Evolutionary conservation across 129 eudicot genomes (phyloP), one percentile per base, ranked within the genome.

Genomic region (Centaurea solstitialis): DNA sequence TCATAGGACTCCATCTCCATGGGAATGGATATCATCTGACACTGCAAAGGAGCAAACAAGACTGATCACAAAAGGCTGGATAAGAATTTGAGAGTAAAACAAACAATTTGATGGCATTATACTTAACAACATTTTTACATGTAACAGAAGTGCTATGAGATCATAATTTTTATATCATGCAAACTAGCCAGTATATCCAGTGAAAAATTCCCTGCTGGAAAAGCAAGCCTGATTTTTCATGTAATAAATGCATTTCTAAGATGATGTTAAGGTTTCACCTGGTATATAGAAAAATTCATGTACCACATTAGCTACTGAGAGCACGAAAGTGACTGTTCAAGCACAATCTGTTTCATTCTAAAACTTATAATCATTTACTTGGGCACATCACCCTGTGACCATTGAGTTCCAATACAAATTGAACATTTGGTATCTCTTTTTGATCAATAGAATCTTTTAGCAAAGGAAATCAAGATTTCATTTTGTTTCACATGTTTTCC

Each of bases 41-140:
- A 47, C 85, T 85, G 86, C 85, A 68, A 18, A 53, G 67, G 65
- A 33, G 75, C 23, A 53, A 53, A 80, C 45, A 76, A 72, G 37
- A 12, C 22, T 38, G 26, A 26, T 75, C 78, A 50, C 43, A 24
- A 18, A 22, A 18, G 22, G 68, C 26, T 64, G 68, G 68, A 62
- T 62, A 62, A 21, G 68, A 62, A 3, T 22, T n/a, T 53, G 64
- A 57, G 22, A 57, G 65, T 5, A 53, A 4, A 57, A 57, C 23
- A 4, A 57, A 57, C 23, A 53, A 17, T 57, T 57, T 57, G 65
- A 57, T 57, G 65, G 65, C 22, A 57, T 57, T 57, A 57, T 57
- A 17, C 65, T 9, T 17, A 57, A 21, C 68, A 64, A 64, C 26
- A 64, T 64, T 64, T 26, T 64, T 64, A 64, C 68, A 64, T 11